Evolutionary conservation across 495 filamentous ascomycete genomes (phyloP).

Genomic region (Penicillium verhagenii): DNA sequence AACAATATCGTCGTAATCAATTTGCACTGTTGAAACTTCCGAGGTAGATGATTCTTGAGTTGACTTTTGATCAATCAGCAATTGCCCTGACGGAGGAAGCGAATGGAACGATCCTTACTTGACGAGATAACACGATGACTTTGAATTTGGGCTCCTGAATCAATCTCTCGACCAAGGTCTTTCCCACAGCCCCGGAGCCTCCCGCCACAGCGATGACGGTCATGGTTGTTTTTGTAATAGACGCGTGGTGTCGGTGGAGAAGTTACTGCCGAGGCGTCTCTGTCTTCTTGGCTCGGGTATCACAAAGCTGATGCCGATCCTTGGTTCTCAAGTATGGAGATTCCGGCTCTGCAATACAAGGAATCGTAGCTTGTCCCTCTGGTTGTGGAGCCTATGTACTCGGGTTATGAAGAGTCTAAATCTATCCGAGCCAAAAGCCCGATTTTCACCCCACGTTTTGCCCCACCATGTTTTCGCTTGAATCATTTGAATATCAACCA

Average conservation of each 20-base stretch:
- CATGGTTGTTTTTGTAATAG: conserved; percentile 26
- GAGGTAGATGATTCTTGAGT: background rate
- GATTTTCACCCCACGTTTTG: conserved; percentile 7
- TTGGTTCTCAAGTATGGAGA: too few relatives aligned
- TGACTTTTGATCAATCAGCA: background rate
- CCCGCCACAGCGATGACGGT: conserved; percentile 52
- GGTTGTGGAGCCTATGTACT: background rate
- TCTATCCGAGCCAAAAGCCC: background rate
- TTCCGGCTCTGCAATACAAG: background rate
- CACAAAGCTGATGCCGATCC: too few relatives aligned
- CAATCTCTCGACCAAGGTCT: conserved; percentile 49
- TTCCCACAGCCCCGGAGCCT: conserved; percentile 52
- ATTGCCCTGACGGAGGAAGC: background rate
- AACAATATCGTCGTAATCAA: conserved; percentile 44
- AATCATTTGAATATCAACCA: background rate
- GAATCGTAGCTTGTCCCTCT: background rate
- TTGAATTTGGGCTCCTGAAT: conserved; percentile 34
- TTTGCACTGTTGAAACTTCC: conserved; percentile 19
- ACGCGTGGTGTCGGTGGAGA: too few relatives aligned
- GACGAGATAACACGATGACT: conserved; percentile 45
- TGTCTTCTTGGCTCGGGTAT: too few relatives aligned
- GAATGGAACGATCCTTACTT: conserved; percentile 8
- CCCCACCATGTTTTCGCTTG: conserved; percentile 11
- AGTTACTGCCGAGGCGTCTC: too few relatives aligned
- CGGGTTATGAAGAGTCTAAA: background rate